Evolutionary conservation across 352 stramenopile genomes (phyloP), one percentile per base, ranked within the genome.

Genomic region (Pythium pyrilobum): DNA sequence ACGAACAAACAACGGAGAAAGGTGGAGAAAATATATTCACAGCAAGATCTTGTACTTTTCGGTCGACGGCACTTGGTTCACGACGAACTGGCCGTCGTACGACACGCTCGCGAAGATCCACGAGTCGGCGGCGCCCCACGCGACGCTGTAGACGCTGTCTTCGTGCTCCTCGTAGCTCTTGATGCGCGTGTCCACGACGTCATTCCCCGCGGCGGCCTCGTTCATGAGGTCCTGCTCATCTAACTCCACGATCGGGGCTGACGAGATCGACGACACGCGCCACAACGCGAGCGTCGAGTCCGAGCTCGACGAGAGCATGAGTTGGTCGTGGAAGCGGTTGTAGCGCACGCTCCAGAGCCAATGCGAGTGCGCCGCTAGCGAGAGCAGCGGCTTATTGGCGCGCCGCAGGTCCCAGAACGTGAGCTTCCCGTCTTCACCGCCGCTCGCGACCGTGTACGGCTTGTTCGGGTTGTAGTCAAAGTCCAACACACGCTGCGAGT

Each of bases 41-140:
- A 99, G 65, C 53, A 99, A 74, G 70, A 99, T 99, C 63, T 99
- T 99, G 74, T 99, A 99, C 68, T 99, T 99, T 71, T 99, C 97
- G 7, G 97, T 97, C 15, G 92, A 98, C 28, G 96, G 96, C 28
- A 99, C 97, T 61, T 98, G 85, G 73, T 98, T 96, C 15, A 99
- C 67, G 27, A 95, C 85, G 33, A 98, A 74, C 34, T 89, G 85
- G 8, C 97, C 97, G 69, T 99, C 96, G 69, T 95, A 98, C 25
- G 89, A 98, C 12, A 98, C 68, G 2, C 92, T 97, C 25, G 84
- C 86, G 62, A 98, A 98, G 44, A 98, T 75, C 96, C 96, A 99
- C 29, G 96, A 95, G 79, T 99, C 95, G 54, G 74, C 80, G 23
- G 78, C 75, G 47, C 89, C 92, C 97, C 97, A 99, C 13, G 87